phyloP scores from a whole-genome alignment of 371 early-diverging fungal species.

The Cokeromyces recurvatus region DNA sequence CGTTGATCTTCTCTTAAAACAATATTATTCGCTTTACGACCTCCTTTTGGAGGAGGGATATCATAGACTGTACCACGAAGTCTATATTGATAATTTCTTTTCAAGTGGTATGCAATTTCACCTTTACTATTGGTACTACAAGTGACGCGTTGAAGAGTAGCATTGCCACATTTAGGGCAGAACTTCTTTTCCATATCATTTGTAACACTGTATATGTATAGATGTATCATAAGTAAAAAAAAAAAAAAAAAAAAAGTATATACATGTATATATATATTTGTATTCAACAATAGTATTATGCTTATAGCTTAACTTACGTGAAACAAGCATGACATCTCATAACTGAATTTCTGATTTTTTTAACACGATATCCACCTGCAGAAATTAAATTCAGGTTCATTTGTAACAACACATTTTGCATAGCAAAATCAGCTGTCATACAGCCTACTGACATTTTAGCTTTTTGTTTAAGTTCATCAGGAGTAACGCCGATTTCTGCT shows the following conservation, averaged over 20 bases:
- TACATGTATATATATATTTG: background rate
- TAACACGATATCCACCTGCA: conserved; percentile 80
- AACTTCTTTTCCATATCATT: conserved; percentile 87
- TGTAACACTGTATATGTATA: conserved; percentile 69
- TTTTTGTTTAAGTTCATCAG: conserved; percentile 41
- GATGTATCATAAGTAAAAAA: too few species aligned
- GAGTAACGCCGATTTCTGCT: conserved; percentile 41
- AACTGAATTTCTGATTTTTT: conserved; percentile 80
- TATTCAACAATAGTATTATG: too few species aligned
- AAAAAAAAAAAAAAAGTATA: background rate
- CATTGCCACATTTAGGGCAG: conserved; percentile 90
- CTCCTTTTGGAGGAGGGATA: conserved; percentile 84
- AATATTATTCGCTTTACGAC: conserved; percentile 71
- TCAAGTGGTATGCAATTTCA: conserved; percentile 75
- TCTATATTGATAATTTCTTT: conserved; percentile 88
- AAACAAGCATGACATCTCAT: conserved; percentile 94
- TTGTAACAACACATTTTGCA: conserved; percentile 96
- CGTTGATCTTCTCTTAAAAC: conserved; percentile 91
- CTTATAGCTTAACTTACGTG: too few species aligned
- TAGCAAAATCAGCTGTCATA: conserved; percentile 92
- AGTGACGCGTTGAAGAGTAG: conserved; percentile 83
- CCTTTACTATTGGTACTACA: conserved; percentile 80
- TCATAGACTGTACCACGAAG: conserved; percentile 87
- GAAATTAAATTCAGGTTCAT: conserved; percentile 85
- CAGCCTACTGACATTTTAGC: conserved; percentile 74